Percentiles rank a stretch among this genome's conserved stretches.
phyloP scores from a whole-genome alignment of 139 green algal genomes.

The Nannochloris sp. region DNA sequence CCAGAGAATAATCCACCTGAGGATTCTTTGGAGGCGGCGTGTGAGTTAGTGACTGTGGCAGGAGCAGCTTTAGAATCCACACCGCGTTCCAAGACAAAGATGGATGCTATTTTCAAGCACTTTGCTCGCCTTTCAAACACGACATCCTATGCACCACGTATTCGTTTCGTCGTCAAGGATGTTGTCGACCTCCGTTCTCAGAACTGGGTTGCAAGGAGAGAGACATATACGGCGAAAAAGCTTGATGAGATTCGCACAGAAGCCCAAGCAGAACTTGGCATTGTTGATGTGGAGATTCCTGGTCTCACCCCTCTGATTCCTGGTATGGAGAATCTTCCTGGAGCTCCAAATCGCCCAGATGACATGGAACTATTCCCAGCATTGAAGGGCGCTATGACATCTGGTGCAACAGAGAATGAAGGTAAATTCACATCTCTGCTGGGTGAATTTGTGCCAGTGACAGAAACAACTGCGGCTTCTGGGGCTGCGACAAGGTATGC shows the following conservation, averaged over 20 bases:
- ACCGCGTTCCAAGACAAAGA: conserved; percentile 15
- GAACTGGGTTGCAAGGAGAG: conserved; percentile 29
- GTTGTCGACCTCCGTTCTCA: conserved; percentile 55
- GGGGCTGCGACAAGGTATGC: conserved; percentile 5
- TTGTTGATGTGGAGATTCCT: conserved; percentile 44
- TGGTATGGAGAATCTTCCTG: conserved; percentile 33
- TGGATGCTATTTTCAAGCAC: conserved; percentile 35
- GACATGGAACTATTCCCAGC: conserved; percentile 54
- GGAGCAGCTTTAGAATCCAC: conserved; percentile 44
- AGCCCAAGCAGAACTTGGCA: conserved; percentile 79
- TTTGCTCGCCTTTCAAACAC: conserved; percentile 33
- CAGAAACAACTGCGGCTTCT: background rate
- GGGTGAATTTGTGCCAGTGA: conserved; percentile 34
- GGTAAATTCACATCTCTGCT: conserved; percentile 34
- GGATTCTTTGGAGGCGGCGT: conserved; percentile 88
- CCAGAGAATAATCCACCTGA: conserved; percentile 48
- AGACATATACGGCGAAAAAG: conserved; percentile 61
- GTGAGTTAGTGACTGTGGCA: conserved; percentile 75
- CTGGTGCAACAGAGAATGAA: background rate
- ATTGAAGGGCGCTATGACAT: conserved; percentile 29
- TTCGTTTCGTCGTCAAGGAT: conserved; percentile 55
- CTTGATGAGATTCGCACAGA: conserved; percentile 75
- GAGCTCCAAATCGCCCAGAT: conserved; percentile 17
- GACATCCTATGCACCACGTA: conserved; percentile 29
- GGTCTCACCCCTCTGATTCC: conserved; percentile 16